Base-by-base conservation (phyloP, 1,284 basidiomycete genomes). In the Cutaneotrichosporon daszewskae region DNA sequence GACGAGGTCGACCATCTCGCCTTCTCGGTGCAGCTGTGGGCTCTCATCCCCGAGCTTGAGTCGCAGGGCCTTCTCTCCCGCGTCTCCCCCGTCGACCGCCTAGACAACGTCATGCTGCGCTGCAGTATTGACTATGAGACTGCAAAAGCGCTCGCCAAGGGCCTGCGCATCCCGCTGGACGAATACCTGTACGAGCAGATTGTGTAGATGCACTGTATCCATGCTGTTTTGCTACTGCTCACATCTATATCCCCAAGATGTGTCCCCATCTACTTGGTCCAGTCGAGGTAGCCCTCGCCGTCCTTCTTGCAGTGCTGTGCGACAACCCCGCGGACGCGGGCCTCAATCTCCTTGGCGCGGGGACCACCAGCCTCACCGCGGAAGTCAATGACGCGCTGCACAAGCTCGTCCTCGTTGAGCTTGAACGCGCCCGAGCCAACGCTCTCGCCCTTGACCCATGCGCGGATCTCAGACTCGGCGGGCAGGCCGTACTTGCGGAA, bases 81-180 rank as follows among this genome's bases (percentile, higher is more conserved):
- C 14, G 81, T 79, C 2, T 80, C 83, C 3, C 75, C 78, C 0
- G 35, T 40, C 2, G 71, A 72, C 31, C 48, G 71, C 27, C 48
- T 74, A 3, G 87, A 89, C 40, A 80, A 77, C 52, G 65, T 89
- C 12, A 79, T 76, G 68, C 82, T 85, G 59, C 85, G 85, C 55
- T 85, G 83, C 60, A 84, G 82, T 11, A 75, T 87, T 19, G 79
- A 80, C 14, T 82, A 84, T 47, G 81, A 85, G 13, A 71, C 77
- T 6, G 79, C 79, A 1, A 69, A 81, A 42, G 64, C 62, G 5
- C 62, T 89, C 5, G 82, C 84, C 8, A 78, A 77, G 45, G 79
- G 83, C 24, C 59, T 89, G 27, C 75, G 76, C 6, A 72, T 89
- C 19, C 73, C 77, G 0, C 57, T 89, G 36, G 76, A 80, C 52